A percentile compares a stretch with the other conserved stretches of the same genome.
phyloP scores from a whole-genome alignment of 495 filamentous ascomycete genomes.

The Penicillium manginii region DNA sequence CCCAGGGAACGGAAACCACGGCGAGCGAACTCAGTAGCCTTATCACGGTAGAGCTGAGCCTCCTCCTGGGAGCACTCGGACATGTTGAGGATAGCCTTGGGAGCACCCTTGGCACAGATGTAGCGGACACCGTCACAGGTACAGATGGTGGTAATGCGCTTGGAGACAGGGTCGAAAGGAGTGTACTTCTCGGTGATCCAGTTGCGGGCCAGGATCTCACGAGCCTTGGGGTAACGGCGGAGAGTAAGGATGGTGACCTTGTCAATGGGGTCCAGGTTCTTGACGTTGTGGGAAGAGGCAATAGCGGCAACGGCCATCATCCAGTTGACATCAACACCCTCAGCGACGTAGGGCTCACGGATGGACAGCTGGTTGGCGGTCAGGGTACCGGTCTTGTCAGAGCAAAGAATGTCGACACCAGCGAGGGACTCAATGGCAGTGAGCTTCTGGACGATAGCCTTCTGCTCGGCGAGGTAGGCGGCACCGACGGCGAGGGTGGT shows the following conservation, averaged over 20 bases:
- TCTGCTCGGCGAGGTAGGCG: conserved; percentile 73
- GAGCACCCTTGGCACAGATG: conserved; percentile 73
- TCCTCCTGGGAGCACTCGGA: conserved; percentile 66
- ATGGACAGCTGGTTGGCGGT: conserved; percentile 77
- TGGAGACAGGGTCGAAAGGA: conserved; percentile 78
- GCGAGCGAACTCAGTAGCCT: conserved; percentile 73
- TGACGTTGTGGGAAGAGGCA: conserved; percentile 76
- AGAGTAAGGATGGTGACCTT: conserved; percentile 76
- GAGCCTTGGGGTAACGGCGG: conserved; percentile 73
- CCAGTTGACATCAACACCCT: conserved; percentile 78
- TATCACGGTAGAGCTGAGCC: conserved; percentile 66
- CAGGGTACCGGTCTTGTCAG: conserved; percentile 79
- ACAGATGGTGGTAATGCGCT: conserved; percentile 72
- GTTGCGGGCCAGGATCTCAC: conserved; percentile 68
- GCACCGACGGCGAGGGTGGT: conserved; percentile 77
- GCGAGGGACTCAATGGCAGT: conserved; percentile 77
- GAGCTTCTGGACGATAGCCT: conserved; percentile 77
- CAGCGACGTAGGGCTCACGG: conserved; percentile 74
- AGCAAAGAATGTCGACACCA: conserved; percentile 77
- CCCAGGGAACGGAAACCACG: conserved; percentile 83
- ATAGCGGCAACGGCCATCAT: conserved; percentile 79
- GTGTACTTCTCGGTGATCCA: conserved; percentile 78
- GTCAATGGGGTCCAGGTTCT: conserved; percentile 77
- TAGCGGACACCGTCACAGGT: conserved; percentile 69
- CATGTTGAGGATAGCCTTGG: conserved; percentile 72